Evolutionary conservation across 257 asterid species (phyloP), one percentile per base, ranked within the genome.

Genomic region (Salvia splendens): DNA sequence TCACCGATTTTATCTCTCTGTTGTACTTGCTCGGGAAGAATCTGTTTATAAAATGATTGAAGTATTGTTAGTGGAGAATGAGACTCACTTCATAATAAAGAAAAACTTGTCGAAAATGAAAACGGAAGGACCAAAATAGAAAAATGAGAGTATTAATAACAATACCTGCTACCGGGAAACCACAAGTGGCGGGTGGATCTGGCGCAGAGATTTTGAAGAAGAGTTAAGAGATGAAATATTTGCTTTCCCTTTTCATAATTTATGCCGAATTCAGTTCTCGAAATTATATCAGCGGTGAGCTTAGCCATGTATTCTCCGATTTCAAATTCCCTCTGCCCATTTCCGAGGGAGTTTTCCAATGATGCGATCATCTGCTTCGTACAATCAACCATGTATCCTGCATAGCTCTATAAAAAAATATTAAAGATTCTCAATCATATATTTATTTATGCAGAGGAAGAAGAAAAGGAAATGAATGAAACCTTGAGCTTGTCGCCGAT

Each of bases 11-110:
- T 80, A 94, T 88, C 54, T 94, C 96, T 58, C 95, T 79, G 74
- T 94, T 94, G 79, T 91, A 94, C 75, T 87, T 94, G 75, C 95
- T 91, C 0, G 99, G 99, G 0, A 90, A 76, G 69, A 82, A 91
- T 70, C 99, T 94, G 83, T 0, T 40, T 10, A 40, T 40, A 9
- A 40, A 40, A 1, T 2, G 9, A 33, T 33, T 33, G 6, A 4
- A 5, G 5, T 33, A 33, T 24, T 24, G 3, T 24, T 24, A 24
- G 30, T 2, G 30, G 3, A 24, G 30, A 24, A 24, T 24, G 30
- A 0, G 30, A 24, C 30, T 24, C 30, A 2, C 30, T 24, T 24
- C 30, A 24, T 24, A 24, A 24, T 0, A 24, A 2, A 24, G 2
- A 24, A 24, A 24, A 24, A 24, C 30, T 20, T 24, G 30, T 24